These are phyloP conservation scores for Nicotiana paniculata DNA, from an alignment of 257 asterid species.

Conservation along the genomic window DNA sequence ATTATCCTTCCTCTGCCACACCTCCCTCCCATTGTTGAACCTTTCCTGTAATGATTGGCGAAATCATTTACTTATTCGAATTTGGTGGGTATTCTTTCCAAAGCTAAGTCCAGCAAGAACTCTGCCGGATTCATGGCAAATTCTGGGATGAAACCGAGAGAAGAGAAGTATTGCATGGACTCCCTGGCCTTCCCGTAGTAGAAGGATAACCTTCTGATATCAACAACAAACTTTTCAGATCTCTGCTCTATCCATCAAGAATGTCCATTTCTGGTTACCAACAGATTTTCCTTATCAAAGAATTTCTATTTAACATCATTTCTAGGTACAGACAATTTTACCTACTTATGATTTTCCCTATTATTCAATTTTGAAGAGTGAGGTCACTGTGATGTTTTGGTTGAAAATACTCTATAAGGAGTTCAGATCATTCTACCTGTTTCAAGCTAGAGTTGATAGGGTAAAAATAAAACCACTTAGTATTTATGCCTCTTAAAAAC, in stretches of 20 bases:
- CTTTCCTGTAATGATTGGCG: background rate
- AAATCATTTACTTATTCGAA: background rate
- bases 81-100: background rate
- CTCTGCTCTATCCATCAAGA: background rate
- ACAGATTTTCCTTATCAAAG: background rate
- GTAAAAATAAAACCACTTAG: background rate
- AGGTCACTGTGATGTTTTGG: background rate
- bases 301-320: background rate
- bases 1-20: background rate
- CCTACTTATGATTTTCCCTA: background rate
- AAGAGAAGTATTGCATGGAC: constrained; percentile 26
- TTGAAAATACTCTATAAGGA: background rate
- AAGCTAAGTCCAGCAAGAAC: constrained; percentile 28
- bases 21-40: background rate
- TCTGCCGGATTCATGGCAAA: constrained; percentile 31
- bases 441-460: background rate
- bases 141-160: constrained; percentile 19
- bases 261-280: background rate
- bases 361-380: background rate
- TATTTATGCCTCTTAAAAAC: background rate
- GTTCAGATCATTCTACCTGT: background rate
- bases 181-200: constrained; percentile 20
- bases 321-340: background rate
- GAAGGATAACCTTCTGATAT: constrained; percentile 30
- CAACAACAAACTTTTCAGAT: background rate